These are phyloP conservation scores for Fusarium armeniacum DNA, from an alignment of 2,329 filamentous ascomycete species.

Conservation along the genomic window DNA sequence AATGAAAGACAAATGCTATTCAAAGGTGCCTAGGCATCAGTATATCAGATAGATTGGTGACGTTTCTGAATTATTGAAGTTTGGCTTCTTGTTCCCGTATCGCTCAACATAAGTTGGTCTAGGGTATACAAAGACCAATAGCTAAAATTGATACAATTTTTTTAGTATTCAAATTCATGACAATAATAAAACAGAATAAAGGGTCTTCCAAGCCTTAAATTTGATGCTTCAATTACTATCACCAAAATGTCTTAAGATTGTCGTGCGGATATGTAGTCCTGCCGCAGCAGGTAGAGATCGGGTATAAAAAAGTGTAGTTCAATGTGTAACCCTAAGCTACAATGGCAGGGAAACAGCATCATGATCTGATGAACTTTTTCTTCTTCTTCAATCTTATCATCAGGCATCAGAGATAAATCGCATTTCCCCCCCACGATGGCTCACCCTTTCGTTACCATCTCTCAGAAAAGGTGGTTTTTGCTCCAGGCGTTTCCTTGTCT, in stretches of 20 bases:
- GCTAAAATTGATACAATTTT: neutral
- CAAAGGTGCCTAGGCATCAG: neutral
- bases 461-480: conserved; percentile 7
- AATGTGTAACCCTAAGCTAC: neutral
- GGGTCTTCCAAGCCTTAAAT: neutral
- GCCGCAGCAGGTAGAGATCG: neutral
- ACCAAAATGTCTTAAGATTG: neutral
- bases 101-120: neutral
- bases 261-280: neutral
- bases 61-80: too few species aligned
- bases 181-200: neutral
- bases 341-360: neutral
- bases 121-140: neutral
- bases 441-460: conserved; percentile 8
- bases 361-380: neutral
- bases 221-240: neutral
- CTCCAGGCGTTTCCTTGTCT: conserved; percentile 4
- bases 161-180: neutral
- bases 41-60: neutral
- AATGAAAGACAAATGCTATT: neutral
- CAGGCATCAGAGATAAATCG: neutral
- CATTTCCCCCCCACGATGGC: neutral
- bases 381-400: neutral
- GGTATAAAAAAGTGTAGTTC: neutral
- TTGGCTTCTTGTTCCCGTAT: neutral